Conservation (phyloP, 1,139 yeast genomes). For the Blastobotrys arbuscula region DNA sequence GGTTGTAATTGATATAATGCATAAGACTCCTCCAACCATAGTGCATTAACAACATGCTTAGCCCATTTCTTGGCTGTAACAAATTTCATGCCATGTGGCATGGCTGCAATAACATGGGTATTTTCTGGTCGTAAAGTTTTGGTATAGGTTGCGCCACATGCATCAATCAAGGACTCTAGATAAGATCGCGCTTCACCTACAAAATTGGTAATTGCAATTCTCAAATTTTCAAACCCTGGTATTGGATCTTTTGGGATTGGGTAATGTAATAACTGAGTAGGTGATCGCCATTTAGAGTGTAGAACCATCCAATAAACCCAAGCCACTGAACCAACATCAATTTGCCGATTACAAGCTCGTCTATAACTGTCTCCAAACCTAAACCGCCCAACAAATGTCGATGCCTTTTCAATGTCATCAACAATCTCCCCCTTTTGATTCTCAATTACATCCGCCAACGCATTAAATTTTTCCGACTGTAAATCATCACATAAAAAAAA, state of each 20-base stretch:
- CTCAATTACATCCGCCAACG: slow-evolving; percentile 34
- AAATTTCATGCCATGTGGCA: slow-evolving; percentile 66
- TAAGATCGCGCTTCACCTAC: slow-evolving; percentile 79
- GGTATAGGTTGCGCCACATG: slow-evolving; percentile 75
- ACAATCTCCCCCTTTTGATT: slow-evolving; percentile 40
- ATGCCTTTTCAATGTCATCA: slow-evolving; percentile 36
- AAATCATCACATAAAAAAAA: slow-evolving; percentile 35
- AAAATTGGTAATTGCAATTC: slow-evolving; percentile 70
- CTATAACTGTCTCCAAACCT: slow-evolving; percentile 54
- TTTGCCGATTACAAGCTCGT: slow-evolving; percentile 32
- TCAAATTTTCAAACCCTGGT: slow-evolving; percentile 46
- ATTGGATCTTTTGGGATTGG: slow-evolving; percentile 59
- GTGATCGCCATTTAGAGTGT: slow-evolving; percentile 51
- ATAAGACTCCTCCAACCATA: slow-evolving; percentile 87
- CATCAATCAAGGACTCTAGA: slow-evolving; percentile 55
- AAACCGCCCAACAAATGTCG: slow-evolving; percentile 62
- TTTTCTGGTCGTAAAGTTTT: slow-evolving; percentile 44
- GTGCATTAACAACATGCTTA: slow-evolving; percentile 60
- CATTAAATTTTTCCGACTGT: slow-evolving; percentile 27
- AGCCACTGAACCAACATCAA: slow-evolving; percentile 56
- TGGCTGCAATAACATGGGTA: slow-evolving; percentile 68
- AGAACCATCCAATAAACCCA: slow-evolving; percentile 72
- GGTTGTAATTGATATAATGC: slow-evolving; percentile 54
- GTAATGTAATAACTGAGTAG: slow-evolving; percentile 56
- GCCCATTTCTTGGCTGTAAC: slow-evolving; percentile 66